A percentile compares a stretch with the other conserved stretches of the same genome.
Conservation (phyloP, 2,329 filamentous ascomycete species). For the Colletotrichum theobromicola region DNA sequence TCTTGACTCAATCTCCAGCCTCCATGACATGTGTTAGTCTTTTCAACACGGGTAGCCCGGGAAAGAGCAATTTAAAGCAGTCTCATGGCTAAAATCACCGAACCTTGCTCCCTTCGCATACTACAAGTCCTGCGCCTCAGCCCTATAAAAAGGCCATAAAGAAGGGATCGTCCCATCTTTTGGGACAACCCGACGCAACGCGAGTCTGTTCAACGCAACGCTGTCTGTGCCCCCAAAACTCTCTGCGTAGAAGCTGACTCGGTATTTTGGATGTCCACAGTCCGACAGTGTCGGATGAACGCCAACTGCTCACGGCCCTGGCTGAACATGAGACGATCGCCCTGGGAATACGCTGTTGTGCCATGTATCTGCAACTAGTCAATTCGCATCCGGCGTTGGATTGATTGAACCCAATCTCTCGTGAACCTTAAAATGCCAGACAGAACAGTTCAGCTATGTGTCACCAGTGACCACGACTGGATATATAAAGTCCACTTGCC, state of each 20-base stretch:
- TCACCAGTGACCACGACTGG: neutral
- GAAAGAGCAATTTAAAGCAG: neutral
- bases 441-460: neutral
- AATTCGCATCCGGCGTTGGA: neutral
- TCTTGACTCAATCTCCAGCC: neutral
- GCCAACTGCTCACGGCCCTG: neutral
- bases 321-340: neutral
- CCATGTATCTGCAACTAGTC: neutral
- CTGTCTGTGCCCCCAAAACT: neutral
- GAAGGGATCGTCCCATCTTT: neutral
- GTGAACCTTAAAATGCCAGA: neutral
- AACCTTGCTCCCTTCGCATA: neutral
- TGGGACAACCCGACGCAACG: neutral
- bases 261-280: neutral
- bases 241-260: neutral
- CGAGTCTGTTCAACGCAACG: neutral
- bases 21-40: neutral
- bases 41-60: neutral
- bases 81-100: neutral
- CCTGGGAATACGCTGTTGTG: neutral
- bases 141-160: neutral
- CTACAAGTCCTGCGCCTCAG: neutral
- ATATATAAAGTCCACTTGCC: neutral
- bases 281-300: neutral
- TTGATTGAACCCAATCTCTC: neutral